Evolutionary conservation across 768 basidiomycete species (phyloP).

Genomic region (Rhodotorula diobovata): DNA sequence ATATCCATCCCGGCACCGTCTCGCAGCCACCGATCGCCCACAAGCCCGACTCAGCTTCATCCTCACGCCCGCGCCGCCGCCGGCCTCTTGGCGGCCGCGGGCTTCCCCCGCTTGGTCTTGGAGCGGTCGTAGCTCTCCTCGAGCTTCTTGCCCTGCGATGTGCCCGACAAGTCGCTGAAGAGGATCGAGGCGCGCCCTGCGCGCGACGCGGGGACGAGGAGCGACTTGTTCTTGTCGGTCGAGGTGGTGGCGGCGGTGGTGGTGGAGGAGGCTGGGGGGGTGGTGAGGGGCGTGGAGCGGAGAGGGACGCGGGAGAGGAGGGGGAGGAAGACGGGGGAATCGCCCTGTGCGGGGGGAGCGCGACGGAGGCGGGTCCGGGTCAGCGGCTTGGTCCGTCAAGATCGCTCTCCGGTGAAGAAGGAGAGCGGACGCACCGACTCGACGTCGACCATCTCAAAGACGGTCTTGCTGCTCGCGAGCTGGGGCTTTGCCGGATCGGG

Average conservation of each 20-base stretch:
- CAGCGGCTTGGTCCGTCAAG: too few relatives aligned
- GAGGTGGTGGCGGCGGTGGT: background rate
- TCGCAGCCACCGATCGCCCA: background rate
- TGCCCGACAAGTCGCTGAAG: constrained; percentile 27
- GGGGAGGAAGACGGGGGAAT: constrained; percentile 36
- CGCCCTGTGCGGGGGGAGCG: background rate
- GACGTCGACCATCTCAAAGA: constrained; percentile 39
- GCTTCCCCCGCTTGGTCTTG: constrained; percentile 22
- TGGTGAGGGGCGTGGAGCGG: constrained; percentile 6
- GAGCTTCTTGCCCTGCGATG: constrained; percentile 10
- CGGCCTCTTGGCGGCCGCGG: background rate
- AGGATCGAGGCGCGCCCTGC: constrained; percentile 29
- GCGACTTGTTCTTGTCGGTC: background rate
- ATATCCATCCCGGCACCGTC: too few relatives aligned
- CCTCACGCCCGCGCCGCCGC: background rate
- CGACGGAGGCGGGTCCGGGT: too few relatives aligned
- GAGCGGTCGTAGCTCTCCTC: constrained; percentile 9
- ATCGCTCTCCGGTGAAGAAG: too few relatives aligned
- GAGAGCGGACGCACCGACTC: constrained; percentile 21
- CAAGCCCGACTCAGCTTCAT: background rate
- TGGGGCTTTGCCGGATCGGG: constrained; percentile 14
- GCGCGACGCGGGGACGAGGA: constrained; percentile 25
- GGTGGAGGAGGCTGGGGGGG: background rate
- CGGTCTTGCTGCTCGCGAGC: constrained; percentile 25
- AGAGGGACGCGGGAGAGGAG: constrained; percentile 19